Percentiles rank a stretch among this genome's conserved stretches.
phyloP scores from a whole-genome alignment of 768 basidiomycete genomes.

The Macrolepiota albuminosa region DNA sequence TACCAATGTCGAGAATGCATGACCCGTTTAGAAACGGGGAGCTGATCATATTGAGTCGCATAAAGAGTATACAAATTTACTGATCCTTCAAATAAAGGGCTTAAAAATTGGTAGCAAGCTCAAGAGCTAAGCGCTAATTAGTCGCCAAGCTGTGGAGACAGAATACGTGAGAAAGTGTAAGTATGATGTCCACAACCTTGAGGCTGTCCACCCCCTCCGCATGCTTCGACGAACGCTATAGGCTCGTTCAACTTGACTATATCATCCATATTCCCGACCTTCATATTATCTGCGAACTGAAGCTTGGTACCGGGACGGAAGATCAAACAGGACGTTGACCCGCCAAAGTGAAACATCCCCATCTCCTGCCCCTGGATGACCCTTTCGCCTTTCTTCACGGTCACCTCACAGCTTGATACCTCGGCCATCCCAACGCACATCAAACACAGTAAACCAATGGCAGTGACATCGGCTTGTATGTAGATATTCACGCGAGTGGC shows the following conservation, averaged over 20 bases:
- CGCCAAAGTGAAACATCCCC: slow-evolving; percentile 62
- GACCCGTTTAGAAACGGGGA: too few relatives aligned
- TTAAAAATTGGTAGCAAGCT: too few relatives aligned
- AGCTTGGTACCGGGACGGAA: slow-evolving; percentile 25
- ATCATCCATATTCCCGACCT: not conserved
- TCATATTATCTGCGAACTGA: slow-evolving; percentile 3
- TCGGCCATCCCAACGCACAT: slow-evolving; percentile 58
- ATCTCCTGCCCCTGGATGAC: slow-evolving; percentile 45
- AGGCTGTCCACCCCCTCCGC: not conserved
- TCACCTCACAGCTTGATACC: slow-evolving; percentile 52
- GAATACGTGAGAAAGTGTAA: too few relatives aligned
- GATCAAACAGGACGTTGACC: slow-evolving; percentile 44
- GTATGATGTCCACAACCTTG: too few relatives aligned
- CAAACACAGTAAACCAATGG: slow-evolving; percentile 55
- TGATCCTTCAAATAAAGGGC: too few relatives aligned
- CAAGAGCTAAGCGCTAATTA: too few relatives aligned
- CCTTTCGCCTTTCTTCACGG: slow-evolving; percentile 34
- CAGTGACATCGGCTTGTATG: slow-evolving; percentile 45
- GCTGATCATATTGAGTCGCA: too few relatives aligned
- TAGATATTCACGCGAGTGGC: slow-evolving; percentile 31
- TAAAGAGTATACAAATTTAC: too few relatives aligned
- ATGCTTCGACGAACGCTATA: not conserved
- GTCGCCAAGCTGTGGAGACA: too few relatives aligned
- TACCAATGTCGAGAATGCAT: too few relatives aligned
- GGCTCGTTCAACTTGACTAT: not conserved